A percentile compares a stretch with the other conserved stretches of the same genome.
phyloP scores from a whole-genome alignment of 2,329 filamentous ascomycete species.

The Orbilia javanica region DNA sequence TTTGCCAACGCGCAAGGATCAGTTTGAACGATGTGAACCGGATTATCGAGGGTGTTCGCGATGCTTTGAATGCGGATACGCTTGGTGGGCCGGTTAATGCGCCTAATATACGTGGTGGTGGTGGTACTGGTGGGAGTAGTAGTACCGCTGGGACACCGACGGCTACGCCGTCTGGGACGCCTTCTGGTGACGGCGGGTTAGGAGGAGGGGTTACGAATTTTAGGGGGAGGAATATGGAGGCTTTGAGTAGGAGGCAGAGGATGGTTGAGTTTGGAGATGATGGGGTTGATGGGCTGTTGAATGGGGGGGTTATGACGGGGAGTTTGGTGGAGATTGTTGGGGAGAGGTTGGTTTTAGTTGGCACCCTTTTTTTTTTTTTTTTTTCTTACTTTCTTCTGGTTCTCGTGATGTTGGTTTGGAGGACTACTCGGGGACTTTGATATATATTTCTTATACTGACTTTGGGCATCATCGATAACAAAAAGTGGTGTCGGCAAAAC shows the following conservation, averaged over 20 bases:
- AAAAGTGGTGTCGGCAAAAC: conserved; percentile 90
- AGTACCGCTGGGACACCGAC: neutral
- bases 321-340: conserved; percentile 90
- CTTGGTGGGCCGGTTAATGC: conserved; percentile 64
- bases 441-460: no score
- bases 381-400: no score
- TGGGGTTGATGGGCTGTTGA: conserved; percentile 77
- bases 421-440: conserved; percentile 13
- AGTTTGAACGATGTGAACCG: conserved; percentile 83
- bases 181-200: conserved; percentile 47
- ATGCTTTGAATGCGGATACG: conserved; percentile 76
- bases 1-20: conserved; percentile 86
- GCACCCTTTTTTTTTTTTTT: conserved; percentile 9
- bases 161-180: conserved; percentile 22
- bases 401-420: no score
- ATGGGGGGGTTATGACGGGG: conserved; percentile 83
- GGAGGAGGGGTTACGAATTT: conserved; percentile 57
- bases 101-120: neutral
- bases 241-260: conserved; percentile 64
- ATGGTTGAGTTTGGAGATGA: conserved; percentile 85
- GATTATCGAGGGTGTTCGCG: conserved; percentile 76
- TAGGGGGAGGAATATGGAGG: conserved; percentile 64
- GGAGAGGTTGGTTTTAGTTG: conserved; percentile 80
- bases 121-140: neutral
- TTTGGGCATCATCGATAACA: no score